These are phyloP conservation scores for Tetrahymena malaccensis DNA, from an alignment of 73 alveolate species.

Conservation along the genomic window DNA sequence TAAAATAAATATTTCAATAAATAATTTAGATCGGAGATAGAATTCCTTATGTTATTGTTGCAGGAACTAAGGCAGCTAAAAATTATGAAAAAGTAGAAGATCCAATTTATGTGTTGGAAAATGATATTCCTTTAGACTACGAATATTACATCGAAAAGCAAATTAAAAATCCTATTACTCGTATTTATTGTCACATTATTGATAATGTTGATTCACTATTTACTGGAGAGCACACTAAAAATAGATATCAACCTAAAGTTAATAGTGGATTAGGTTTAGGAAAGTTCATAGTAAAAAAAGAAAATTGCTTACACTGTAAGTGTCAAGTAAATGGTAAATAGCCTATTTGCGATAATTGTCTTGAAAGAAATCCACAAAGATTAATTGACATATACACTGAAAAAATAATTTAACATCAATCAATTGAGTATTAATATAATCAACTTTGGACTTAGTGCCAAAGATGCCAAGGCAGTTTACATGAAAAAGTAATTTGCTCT, in stretches of 20 bases:
- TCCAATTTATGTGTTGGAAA: conserved; percentile 96
- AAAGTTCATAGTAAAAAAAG: conserved; percentile 68
- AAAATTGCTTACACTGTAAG: conserved; percentile 85
- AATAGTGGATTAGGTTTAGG: conserved; percentile 72
- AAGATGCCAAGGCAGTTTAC: conserved; percentile 97
- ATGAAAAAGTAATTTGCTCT: conserved; percentile 84
- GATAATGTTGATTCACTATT: conserved; percentile 74
- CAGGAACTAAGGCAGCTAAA: conserved; percentile 90
- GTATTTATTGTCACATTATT: conserved; percentile 88
- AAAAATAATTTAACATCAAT: conserved; percentile 60
- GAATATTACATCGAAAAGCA: conserved; percentile 95
- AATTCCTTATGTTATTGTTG: conserved; percentile 89
- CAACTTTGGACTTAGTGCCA: conserved; percentile 98
- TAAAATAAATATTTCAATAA: neutral
- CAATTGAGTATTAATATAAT: conserved; percentile 72
- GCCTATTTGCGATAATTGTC: conserved; percentile 81
- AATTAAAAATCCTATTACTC: conserved; percentile 91
- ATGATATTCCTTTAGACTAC: conserved; percentile 95
- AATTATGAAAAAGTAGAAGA: conserved; percentile 98
- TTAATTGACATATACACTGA: conserved; percentile 68
- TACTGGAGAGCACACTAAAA: conserved; percentile 94
- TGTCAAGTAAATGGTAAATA: conserved; percentile 61
- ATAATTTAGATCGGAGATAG: conserved; percentile 86
- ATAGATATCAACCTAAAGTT: conserved; percentile 83
- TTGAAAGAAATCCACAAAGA: conserved; percentile 45